Evolutionary conservation across 306 rosid species (phyloP).

Genomic region (Castanopsis chinensis): DNA sequence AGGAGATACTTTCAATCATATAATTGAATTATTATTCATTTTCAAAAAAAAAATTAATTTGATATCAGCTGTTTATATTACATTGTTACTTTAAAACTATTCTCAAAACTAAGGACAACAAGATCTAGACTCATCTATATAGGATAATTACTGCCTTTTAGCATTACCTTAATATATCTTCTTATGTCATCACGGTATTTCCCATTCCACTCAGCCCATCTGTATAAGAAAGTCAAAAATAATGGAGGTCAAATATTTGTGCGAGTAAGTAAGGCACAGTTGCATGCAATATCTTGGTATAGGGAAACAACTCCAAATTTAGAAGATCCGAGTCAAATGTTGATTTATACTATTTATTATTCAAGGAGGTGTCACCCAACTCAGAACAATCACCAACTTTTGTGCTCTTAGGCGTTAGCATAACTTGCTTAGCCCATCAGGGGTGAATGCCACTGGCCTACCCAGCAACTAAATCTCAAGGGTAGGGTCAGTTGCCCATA

Average conservation of each 20-base stretch:
- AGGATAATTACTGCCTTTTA: slow-evolving; percentile 4
- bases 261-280: not conserved
- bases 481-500: too few relatives aligned
- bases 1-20: not conserved
- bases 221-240: slow-evolving; percentile 31
- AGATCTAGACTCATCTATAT: slow-evolving; percentile 1
- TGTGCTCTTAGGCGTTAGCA: not conserved
- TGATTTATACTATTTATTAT: not conserved
- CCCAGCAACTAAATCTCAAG: too few relatives aligned
- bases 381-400: slow-evolving; percentile 16
- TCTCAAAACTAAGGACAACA: slow-evolving; percentile 9
- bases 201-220: slow-evolving; percentile 99
- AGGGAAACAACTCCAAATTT: not conserved
- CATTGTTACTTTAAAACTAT: not conserved
- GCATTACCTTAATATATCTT: slow-evolving; percentile 81
- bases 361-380: not conserved
- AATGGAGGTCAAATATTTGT: slow-evolving; percentile 1
- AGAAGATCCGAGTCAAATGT: not conserved
- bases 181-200: slow-evolving; percentile 87
- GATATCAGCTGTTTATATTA: not conserved
- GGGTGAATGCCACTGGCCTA: too few relatives aligned
- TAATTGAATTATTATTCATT: not conserved
- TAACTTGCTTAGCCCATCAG: too few relatives aligned
- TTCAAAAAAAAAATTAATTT: not conserved
- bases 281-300: not conserved